Conservation (phyloP, 768 basidiomycete genomes). For the Russula brevipes region DNA sequence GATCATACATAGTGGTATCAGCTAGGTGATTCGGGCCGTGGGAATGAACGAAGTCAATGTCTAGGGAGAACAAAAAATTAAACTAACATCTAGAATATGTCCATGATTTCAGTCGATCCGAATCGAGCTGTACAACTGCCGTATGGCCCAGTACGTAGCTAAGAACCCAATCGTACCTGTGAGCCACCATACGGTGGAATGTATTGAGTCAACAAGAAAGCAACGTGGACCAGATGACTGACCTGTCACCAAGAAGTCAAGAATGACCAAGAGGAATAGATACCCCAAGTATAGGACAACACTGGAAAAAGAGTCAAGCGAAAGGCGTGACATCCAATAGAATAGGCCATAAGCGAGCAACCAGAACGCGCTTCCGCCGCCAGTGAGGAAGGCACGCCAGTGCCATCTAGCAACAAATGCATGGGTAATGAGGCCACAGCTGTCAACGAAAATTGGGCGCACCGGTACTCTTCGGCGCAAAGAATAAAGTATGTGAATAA, state of each 20-base stretch:
- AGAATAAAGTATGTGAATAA: slow-evolving; percentile 86
- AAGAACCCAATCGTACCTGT: slow-evolving; percentile 87
- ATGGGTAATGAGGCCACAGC: slow-evolving; percentile 8
- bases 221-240: slow-evolving; percentile 27
- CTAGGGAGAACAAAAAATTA: not conserved
- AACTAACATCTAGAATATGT: not conserved
- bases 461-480: slow-evolving; percentile 94
- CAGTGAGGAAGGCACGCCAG: slow-evolving; percentile 89
- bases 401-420: slow-evolving; percentile 66
- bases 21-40: not conserved
- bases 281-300: slow-evolving; percentile 87
- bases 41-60: not conserved
- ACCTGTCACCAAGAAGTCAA: slow-evolving; percentile 89
- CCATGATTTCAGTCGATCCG: slow-evolving; percentile 52
- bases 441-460: slow-evolving; percentile 22
- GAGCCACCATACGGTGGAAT: not conserved
- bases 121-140: slow-evolving; percentile 75
- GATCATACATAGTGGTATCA: not conserved
- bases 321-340: slow-evolving; percentile 85
- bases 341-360: slow-evolving; percentile 82
- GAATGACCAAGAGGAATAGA: slow-evolving; percentile 71
- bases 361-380: slow-evolving; percentile 93
- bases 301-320: slow-evolving; percentile 75
- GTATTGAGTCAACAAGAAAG: not conserved
- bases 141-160: slow-evolving; percentile 86